phyloP scores from a whole-genome alignment of 2,329 filamentous ascomycete genomes.

The Trichoderma afroharzianum region DNA sequence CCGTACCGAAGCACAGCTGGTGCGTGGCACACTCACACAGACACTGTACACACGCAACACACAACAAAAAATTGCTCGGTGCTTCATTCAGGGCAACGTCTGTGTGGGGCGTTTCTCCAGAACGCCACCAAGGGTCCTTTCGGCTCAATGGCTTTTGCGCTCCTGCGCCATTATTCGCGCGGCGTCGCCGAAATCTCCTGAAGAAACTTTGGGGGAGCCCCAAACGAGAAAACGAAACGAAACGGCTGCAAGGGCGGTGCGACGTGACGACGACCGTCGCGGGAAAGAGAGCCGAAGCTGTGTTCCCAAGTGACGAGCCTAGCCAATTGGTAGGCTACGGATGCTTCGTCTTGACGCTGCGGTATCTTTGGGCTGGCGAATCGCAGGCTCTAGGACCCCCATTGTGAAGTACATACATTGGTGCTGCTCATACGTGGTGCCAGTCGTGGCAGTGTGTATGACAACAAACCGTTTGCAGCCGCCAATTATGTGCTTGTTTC shows the following conservation, averaged over 20 bases:
- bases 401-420: background rate
- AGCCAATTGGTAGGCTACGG: background rate
- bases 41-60: background rate
- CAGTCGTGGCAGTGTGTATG: background rate
- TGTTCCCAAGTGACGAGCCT: background rate
- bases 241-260: slow-evolving; percentile 16
- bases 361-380: background rate
- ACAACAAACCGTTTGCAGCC: slow-evolving; percentile 13
- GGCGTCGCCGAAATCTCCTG: slow-evolving; percentile 18
- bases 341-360: background rate
- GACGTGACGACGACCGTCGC: background rate
- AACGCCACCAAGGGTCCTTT: slow-evolving; percentile 6
- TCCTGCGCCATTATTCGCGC: slow-evolving; percentile 6
- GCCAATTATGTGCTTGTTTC: background rate
- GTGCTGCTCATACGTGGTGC: slow-evolving; percentile 11
- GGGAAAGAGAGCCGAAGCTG: background rate
- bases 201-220: background rate
- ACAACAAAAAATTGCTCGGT: background rate
- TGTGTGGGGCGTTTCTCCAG: background rate
- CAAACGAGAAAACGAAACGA: background rate
- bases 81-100: background rate
- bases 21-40: background rate
- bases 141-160: background rate
- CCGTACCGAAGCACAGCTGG: background rate
- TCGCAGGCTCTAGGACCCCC: background rate